These are phyloP conservation scores for Salix exigua DNA, from an alignment of 345 rosid genomes.

Conservation along the genomic window DNA sequence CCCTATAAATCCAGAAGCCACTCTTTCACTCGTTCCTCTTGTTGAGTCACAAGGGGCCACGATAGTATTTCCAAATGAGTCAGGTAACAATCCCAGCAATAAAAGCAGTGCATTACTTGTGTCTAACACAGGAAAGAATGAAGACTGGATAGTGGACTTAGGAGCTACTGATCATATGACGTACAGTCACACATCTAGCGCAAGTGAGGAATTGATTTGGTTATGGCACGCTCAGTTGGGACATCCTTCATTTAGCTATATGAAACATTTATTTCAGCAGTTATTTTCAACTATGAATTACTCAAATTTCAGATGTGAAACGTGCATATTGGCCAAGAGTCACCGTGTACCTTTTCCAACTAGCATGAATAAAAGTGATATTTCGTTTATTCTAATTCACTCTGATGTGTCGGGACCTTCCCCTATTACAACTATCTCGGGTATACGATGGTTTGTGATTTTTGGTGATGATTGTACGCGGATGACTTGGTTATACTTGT, in stretches of 20 bases:
- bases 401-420: conserved; percentile 1
- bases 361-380: background rate
- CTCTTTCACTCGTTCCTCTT: background rate
- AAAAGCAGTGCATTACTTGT: too few species aligned
- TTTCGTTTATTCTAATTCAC: background rate
- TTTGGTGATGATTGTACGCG: background rate
- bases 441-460: background rate
- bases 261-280: background rate
- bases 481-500: background rate
- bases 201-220: background rate
- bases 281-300: background rate
- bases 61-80: fast-evolving
- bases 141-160: background rate
- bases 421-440: background rate
- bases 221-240: background rate
- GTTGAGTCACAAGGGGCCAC: too few species aligned
- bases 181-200: background rate
- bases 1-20: background rate
- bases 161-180: background rate
- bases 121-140: background rate
- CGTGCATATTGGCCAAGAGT: background rate
- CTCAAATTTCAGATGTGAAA: background rate
- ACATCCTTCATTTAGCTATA: background rate
- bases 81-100: background rate
- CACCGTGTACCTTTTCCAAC: background rate